phyloP scores from a whole-genome alignment of 768 basidiomycete species.

The Kwoniella heveanensis region DNA sequence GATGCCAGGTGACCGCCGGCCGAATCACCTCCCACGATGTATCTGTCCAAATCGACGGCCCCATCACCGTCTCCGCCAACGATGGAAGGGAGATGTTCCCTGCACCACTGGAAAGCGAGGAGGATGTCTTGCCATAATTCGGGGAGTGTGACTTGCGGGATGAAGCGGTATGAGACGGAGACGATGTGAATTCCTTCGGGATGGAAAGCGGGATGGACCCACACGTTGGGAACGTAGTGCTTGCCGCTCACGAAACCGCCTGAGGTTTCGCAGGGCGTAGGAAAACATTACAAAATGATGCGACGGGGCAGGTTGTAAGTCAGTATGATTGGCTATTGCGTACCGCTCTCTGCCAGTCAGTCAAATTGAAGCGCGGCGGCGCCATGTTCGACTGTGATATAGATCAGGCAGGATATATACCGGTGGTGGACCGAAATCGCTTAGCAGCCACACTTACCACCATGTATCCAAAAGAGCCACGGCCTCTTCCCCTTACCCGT shows the following conservation, averaged over 20 bases:
- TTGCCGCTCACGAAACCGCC: slow-evolving; percentile 26
- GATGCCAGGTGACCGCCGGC: slow-evolving; percentile 31
- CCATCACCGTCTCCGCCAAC: slow-evolving; percentile 17
- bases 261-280: too few relatives aligned
- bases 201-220: slow-evolving; percentile 30
- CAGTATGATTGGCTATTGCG: too few relatives aligned
- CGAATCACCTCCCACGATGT: slow-evolving; percentile 34
- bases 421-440: too few relatives aligned
- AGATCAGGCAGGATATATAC: not conserved
- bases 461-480: slow-evolving; percentile 33
- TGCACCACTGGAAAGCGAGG: slow-evolving; percentile 30
- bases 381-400: too few relatives aligned
- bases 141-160: slow-evolving; percentile 24
- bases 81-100: slow-evolving; percentile 15
- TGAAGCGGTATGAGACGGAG: slow-evolving; percentile 30
- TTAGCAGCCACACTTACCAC: slow-evolving; percentile 8
- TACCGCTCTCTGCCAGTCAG: too few relatives aligned
- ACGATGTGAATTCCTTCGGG: slow-evolving; percentile 30
- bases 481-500: slow-evolving; percentile 3
- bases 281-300: too few relatives aligned
- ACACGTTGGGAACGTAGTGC: slow-evolving; percentile 23
- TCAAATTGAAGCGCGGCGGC: too few relatives aligned
- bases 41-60: slow-evolving; percentile 16
- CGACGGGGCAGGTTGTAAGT: too few relatives aligned
- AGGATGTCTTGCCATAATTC: slow-evolving; percentile 22